Conservation (phyloP, 2,329 filamentous ascomycete species). For the Elsinoe australis region DNA sequence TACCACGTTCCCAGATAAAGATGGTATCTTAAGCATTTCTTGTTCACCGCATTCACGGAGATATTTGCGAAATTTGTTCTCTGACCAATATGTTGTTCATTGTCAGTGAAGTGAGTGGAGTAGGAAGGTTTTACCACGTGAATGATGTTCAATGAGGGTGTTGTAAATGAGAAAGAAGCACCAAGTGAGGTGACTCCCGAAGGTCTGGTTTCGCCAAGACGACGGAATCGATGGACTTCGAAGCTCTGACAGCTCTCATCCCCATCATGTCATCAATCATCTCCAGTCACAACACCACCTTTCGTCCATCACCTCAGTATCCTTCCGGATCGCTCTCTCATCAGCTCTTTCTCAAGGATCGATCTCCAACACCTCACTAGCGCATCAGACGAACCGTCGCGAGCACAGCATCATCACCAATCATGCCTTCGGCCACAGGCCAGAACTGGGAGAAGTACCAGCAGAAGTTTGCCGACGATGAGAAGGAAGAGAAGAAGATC, state of each 20-base stretch:
- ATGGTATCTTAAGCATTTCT: no score
- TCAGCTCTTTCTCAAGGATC: background rate
- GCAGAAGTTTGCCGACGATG: slow-evolving; percentile 94
- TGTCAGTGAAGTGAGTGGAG: no score
- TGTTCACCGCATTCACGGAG: no score
- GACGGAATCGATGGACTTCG: background rate
- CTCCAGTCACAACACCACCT: no score
- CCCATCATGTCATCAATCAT: background rate
- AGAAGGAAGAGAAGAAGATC: slow-evolving; percentile 99
- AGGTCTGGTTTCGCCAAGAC: background rate
- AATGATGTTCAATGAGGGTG: no score
- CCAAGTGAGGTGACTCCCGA: no score
- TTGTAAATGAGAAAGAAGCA: no score
- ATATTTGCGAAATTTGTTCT: no score
- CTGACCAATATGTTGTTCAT: no score
- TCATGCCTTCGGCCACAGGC: slow-evolving; percentile 88
- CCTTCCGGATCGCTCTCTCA: background rate
- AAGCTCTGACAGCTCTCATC: background rate
- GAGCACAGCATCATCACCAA: slow-evolving; percentile 5
- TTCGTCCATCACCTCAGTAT: background rate
- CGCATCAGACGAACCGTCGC: background rate
- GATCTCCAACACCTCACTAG: background rate
- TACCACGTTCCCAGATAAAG: no score
- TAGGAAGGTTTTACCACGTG: no score
- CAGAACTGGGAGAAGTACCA: slow-evolving; percentile 97